A percentile compares a stretch with the other conserved stretches of the same genome.
Evolutionary conservation across 2,329 filamentous ascomycete species (phyloP).

Genomic region (Chrysoporthe puriensis): DNA sequence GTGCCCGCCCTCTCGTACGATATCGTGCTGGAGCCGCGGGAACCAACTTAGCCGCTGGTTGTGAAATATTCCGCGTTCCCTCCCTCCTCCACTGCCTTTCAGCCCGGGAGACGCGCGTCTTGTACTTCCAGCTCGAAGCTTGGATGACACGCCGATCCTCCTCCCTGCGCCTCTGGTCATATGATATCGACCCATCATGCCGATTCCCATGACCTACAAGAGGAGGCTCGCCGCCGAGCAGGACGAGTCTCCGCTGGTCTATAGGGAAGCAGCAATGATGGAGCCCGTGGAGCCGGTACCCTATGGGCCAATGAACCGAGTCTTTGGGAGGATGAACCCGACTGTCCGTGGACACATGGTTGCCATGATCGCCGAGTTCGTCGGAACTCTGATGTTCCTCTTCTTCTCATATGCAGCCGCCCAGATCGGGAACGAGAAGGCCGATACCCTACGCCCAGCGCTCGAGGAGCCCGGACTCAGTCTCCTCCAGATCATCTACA

Average conservation of each 20-base stretch:
- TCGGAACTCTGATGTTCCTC: slow-evolving; percentile 57
- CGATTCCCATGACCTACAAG: slow-evolving; percentile 12
- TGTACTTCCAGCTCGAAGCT: neutral
- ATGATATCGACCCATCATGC: neutral
- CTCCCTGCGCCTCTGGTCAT: neutral
- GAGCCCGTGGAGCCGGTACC: slow-evolving; percentile 17
- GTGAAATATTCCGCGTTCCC: neutral
- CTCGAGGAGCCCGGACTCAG: slow-evolving; percentile 24
- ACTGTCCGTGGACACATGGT: slow-evolving; percentile 37
- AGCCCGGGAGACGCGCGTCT: neutral
- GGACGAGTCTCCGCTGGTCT: slow-evolving; percentile 11
- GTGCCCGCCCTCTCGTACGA: neutral
- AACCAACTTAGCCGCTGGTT: neutral
- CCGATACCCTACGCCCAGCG: slow-evolving; percentile 20
- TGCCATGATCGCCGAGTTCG: slow-evolving; percentile 52
- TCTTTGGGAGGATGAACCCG: slow-evolving; percentile 20
- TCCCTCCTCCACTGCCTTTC: neutral
- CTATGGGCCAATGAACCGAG: slow-evolving; percentile 7
- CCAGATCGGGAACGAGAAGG: slow-evolving; percentile 34
- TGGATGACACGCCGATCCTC: neutral
- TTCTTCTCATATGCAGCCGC: slow-evolving; percentile 41
- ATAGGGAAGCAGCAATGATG: slow-evolving; percentile 16
- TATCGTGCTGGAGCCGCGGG: neutral
- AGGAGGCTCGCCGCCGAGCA: slow-evolving; percentile 3
- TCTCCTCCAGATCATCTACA: slow-evolving; percentile 40